phyloP scores from a whole-genome alignment of 768 basidiomycete species.

The Polyporus arcularius region DNA sequence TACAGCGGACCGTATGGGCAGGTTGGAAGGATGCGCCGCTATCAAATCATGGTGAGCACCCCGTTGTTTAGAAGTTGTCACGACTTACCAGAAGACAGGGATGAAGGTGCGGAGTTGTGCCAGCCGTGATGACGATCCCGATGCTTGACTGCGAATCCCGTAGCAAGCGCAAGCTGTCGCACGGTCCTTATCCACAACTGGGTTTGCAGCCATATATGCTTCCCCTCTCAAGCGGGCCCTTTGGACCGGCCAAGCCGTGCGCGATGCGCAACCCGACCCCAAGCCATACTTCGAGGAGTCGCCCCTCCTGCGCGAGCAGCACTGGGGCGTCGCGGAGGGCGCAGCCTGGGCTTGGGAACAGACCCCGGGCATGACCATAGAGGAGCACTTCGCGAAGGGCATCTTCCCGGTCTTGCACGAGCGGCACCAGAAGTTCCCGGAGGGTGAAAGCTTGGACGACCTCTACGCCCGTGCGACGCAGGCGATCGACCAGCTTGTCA shows the following conservation, averaged over 20 bases:
- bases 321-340: slow-evolving; percentile 74
- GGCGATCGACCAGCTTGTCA: slow-evolving; percentile 51
- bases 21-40: slow-evolving; percentile 76
- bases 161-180: slow-evolving; percentile 49
- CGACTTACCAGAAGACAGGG: slow-evolving; percentile 19
- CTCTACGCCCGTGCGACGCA: slow-evolving; percentile 54
- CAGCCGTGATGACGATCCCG: not conserved
- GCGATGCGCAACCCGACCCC: slow-evolving; percentile 46
- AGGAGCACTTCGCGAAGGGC: slow-evolving; percentile 52
- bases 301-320: slow-evolving; percentile 62
- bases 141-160: not conserved
- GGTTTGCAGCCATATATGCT: slow-evolving; percentile 59
- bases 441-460: slow-evolving; percentile 72
- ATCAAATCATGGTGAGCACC: slow-evolving; percentile 65
- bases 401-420: slow-evolving; percentile 51
- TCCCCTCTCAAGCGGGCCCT: slow-evolving; percentile 68
- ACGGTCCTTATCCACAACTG: slow-evolving; percentile 46
- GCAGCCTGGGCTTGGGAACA: slow-evolving; percentile 42
- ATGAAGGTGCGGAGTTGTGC: slow-evolving; percentile 35
- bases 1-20: slow-evolving; percentile 60
- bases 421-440: slow-evolving; percentile 58
- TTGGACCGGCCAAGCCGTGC: slow-evolving; percentile 60
- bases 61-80: not conserved
- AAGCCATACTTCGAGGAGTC: slow-evolving; percentile 51
- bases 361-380: slow-evolving; percentile 24